phyloP scores from a whole-genome alignment of 2,329 filamentous ascomycete genomes.

The Helicocarpus griseus region DNA sequence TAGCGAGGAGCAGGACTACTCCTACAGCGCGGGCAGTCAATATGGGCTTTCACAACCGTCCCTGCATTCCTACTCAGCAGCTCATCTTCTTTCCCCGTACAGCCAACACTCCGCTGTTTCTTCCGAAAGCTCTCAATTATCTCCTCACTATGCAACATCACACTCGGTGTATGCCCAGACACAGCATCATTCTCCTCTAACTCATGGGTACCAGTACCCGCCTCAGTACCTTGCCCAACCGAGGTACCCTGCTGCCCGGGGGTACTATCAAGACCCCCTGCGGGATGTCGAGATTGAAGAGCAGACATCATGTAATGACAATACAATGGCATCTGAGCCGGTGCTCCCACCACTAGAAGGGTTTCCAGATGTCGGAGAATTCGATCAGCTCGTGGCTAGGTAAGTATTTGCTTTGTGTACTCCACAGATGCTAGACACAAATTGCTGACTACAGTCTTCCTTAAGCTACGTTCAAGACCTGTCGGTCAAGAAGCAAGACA shows the following conservation, averaged over 20 bases:
- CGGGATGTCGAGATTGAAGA: conserved; percentile 32
- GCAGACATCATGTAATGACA: conserved; percentile 36
- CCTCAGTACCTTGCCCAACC: conserved; percentile 24
- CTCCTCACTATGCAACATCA: conserved; percentile 21
- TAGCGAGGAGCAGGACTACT: conserved; percentile 17
- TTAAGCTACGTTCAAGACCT: conserved; percentile 40
- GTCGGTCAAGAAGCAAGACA: conserved; percentile 43
- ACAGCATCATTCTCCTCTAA: conserved; percentile 23
- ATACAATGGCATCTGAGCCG: conserved; percentile 35
- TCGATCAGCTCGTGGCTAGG: conserved; percentile 38
- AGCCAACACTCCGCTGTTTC: conserved; percentile 22
- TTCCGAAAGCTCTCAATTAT: conserved; percentile 22
- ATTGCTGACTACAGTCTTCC: conserved; percentile 1
- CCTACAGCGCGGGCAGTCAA: conserved; percentile 15
- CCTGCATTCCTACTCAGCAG: conserved; percentile 28
- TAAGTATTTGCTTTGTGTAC: conserved; percentile 14
- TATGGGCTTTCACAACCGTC: conserved; percentile 19
- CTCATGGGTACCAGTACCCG: conserved; percentile 23
- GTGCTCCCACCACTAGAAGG: conserved; percentile 34
- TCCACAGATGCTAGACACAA: not conserved
- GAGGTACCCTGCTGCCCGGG: conserved; percentile 23
- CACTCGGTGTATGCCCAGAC: conserved; percentile 24
- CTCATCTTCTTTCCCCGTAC: conserved; percentile 28
- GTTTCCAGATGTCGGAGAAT: conserved; percentile 37
- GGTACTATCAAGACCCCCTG: conserved; percentile 28